phyloP scores from a whole-genome alignment of 2,329 filamentous ascomycete species.

The Echinosphaeria canescens region DNA sequence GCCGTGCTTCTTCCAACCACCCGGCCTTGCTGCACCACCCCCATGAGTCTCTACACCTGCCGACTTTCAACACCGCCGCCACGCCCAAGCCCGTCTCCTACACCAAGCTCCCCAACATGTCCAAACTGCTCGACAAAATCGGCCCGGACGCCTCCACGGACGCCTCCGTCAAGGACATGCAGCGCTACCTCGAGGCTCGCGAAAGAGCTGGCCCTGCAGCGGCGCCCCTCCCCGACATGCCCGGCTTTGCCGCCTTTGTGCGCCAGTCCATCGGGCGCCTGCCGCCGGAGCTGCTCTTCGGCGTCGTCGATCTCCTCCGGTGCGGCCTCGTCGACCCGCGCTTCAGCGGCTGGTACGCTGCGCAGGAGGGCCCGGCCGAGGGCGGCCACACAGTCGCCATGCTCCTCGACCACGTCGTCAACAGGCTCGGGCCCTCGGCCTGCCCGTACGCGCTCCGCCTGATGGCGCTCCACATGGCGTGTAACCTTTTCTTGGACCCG shows the following conservation, averaged over 20 bases:
- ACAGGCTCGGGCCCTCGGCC: constrained; percentile 16
- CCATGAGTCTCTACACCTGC: constrained; percentile 49
- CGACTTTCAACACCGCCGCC: constrained; percentile 39
- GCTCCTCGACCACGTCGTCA: constrained; percentile 40
- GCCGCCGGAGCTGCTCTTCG: constrained; percentile 47
- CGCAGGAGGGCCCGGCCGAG: constrained; percentile 39
- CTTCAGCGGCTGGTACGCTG: constrained; percentile 63
- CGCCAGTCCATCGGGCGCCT: constrained; percentile 29
- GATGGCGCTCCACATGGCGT: constrained; percentile 62
- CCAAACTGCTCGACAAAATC: constrained; percentile 65
- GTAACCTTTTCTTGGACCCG: constrained; percentile 63
- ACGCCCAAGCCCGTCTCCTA: constrained; percentile 49
- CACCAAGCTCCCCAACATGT: constrained; percentile 58
- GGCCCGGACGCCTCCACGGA: constrained; percentile 31
- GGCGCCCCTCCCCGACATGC: constrained; percentile 48
- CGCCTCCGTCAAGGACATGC: constrained; percentile 38
- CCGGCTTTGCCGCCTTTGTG: constrained; percentile 39
- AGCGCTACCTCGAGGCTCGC: constrained; percentile 47
- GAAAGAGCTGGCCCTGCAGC: constrained; percentile 35
- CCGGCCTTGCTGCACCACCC: constrained; percentile 74
- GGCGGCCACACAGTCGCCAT: constrained; percentile 38
- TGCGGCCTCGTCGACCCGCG: constrained; percentile 57
- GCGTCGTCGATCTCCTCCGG: constrained; percentile 68
- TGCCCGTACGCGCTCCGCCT: constrained; percentile 69
- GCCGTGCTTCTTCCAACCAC: constrained; percentile 52